Evolutionary conservation across 164 flowering plant species (phyloP).

Genomic region (Stephania cephalantha): DNA sequence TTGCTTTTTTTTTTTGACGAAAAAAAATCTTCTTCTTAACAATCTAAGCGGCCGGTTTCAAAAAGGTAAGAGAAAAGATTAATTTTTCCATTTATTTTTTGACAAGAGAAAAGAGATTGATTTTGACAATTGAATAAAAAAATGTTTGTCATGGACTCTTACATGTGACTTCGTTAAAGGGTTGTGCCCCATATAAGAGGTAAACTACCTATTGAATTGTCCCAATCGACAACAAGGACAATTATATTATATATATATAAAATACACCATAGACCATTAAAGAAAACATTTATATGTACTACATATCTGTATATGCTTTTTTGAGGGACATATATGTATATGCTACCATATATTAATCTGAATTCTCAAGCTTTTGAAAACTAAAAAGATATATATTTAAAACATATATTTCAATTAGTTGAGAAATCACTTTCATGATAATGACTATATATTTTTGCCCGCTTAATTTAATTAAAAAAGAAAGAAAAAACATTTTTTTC

Average conservation of each 20-base stretch:
- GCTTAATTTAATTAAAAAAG: too few relatives aligned
- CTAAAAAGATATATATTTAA: background rate
- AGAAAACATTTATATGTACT: background rate
- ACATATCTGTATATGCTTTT: background rate
- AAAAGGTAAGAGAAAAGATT: too few relatives aligned
- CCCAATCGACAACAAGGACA: background rate
- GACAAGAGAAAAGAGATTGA: background rate
- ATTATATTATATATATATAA: background rate
- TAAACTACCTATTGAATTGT: background rate
- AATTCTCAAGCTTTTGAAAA: background rate
- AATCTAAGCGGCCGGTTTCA: too few relatives aligned
- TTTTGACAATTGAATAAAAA: background rate
- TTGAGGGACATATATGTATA: background rate
- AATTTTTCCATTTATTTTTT: too few relatives aligned
- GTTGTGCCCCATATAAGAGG: background rate
- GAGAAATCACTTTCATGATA: background rate
- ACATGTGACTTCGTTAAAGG: background rate
- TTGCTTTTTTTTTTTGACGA: too few relatives aligned
- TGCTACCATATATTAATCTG: background rate
- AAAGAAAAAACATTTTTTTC: too few relatives aligned
- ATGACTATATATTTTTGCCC: background rate
- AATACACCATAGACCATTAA: background rate
- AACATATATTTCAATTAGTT: background rate
- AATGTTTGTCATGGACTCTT: background rate
- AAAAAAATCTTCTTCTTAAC: too few relatives aligned